Conservation (phyloP, 345 rosid genomes). For the Arabidopsis thaliana region DNA sequence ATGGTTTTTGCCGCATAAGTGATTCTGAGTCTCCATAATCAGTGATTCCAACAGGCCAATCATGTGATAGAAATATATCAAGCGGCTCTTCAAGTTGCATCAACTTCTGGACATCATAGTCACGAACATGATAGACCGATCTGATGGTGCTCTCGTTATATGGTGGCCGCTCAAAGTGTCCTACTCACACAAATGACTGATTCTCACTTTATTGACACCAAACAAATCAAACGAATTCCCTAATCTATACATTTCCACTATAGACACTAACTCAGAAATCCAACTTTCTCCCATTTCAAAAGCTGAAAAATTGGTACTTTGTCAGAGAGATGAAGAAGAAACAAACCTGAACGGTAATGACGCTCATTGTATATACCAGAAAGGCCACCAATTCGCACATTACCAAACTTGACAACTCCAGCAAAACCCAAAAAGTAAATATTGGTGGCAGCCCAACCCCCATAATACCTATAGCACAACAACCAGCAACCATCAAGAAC, state of each 20-base stretch:
- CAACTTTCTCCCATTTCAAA: neutral
- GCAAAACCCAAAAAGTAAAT: slow-evolving; percentile 83
- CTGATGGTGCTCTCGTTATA: slow-evolving; percentile 67
- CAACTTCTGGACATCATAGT: slow-evolving; percentile 87
- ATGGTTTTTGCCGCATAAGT: slow-evolving; percentile 62
- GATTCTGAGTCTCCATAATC: slow-evolving; percentile 72
- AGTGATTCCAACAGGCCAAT: slow-evolving; percentile 94
- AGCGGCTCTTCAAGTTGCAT: slow-evolving; percentile 81
- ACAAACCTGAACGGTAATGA: slow-evolving; percentile 67
- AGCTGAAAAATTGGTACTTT: neutral
- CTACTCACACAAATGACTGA: slow-evolving; percentile 49
- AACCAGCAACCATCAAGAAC: slow-evolving; percentile 25
- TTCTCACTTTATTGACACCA: slow-evolving; percentile 2
- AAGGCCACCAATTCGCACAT: slow-evolving; percentile 86
- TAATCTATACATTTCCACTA: neutral
- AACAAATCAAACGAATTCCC: neutral
- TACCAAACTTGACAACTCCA: slow-evolving; percentile 87
- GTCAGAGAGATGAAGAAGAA: neutral
- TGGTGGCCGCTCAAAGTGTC: slow-evolving; percentile 90
- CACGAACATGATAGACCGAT: slow-evolving; percentile 89
- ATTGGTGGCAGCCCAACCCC: slow-evolving; percentile 96
- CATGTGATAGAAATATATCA: slow-evolving; percentile 92
- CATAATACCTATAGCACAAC: slow-evolving; percentile 67
- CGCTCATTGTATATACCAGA: slow-evolving; percentile 80
- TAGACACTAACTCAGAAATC: neutral